Evolutionary conservation across 768 basidiomycete species (phyloP).

Genomic region (Panaeolus papilionaceus): DNA sequence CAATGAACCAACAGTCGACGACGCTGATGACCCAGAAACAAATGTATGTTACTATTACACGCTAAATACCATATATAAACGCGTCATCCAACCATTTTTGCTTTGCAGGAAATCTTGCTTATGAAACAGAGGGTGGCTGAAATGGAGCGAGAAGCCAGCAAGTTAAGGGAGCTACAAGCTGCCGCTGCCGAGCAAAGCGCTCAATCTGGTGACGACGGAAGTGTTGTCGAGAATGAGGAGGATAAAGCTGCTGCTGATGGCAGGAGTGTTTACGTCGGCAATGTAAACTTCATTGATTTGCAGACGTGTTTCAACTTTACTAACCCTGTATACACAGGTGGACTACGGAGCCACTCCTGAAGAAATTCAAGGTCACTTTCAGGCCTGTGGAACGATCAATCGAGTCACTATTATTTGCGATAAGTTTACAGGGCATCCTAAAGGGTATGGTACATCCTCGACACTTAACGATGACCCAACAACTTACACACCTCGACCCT

Average conservation of each 20-base stretch:
- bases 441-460: constrained; percentile 66
- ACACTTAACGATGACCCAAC: constrained; percentile 8
- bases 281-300: constrained; percentile 61
- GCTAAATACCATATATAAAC: constrained; percentile 14
- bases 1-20: constrained; percentile 51
- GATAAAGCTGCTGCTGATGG: constrained; percentile 82
- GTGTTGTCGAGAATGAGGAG: constrained; percentile 80
- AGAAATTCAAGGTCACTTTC: constrained; percentile 97
- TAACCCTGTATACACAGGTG: constrained; percentile 60
- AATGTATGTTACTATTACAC: constrained; percentile 45
- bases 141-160: constrained; percentile 92
- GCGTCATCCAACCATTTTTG: constrained; percentile 26
- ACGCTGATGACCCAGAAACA: constrained; percentile 69
- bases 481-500: constrained; percentile 10
- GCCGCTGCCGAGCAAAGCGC: constrained; percentile 64
- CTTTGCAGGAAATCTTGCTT: constrained; percentile 78
- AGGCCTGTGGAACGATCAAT: constrained; percentile 97
- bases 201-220: constrained; percentile 51
- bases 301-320: constrained; percentile 21
- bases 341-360: constrained; percentile 98
- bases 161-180: constrained; percentile 86
- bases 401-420: constrained; percentile 99
- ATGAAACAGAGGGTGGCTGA: constrained; percentile 94
- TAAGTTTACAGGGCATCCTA: constrained; percentile 99
- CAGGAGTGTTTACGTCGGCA: constrained; percentile 94